Percentiles rank a stretch among this genome's conserved stretches.
Evolutionary conservation across 371 early-diverging fungal species (phyloP).

Genomic region (Rhizopus delemar): DNA sequence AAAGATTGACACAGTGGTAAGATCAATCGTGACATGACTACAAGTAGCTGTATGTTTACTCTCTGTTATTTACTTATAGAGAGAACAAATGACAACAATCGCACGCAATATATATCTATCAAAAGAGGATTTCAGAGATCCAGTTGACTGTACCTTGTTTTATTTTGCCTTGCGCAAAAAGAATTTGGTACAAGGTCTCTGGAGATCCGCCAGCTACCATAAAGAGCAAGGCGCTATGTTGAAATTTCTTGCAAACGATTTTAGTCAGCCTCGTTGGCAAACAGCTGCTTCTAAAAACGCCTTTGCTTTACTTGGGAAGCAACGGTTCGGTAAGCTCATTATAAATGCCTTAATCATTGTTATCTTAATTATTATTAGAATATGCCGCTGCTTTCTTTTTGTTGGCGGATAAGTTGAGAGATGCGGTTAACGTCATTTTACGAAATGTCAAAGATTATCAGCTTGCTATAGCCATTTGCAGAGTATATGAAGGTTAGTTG

Average conservation of each 20-base stretch:
- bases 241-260: slow-evolving; percentile 88
- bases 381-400: slow-evolving; percentile 96
- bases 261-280: slow-evolving; percentile 83
- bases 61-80: slow-evolving; percentile 28
- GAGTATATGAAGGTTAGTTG: slow-evolving; percentile 80
- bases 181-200: slow-evolving; percentile 82
- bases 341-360: slow-evolving; percentile 5
- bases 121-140: slow-evolving; percentile 76
- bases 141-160: slow-evolving; percentile 79
- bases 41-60: neutral
- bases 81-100: slow-evolving; percentile 76
- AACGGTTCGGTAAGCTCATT: slow-evolving; percentile 75
- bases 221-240: slow-evolving; percentile 88
- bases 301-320: slow-evolving; percentile 91
- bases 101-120: slow-evolving; percentile 86
- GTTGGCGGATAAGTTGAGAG: slow-evolving; percentile 80
- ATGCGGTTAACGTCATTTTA: slow-evolving; percentile 90
- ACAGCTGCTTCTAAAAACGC: slow-evolving; percentile 97
- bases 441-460: slow-evolving; percentile 89
- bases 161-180: slow-evolving; percentile 88
- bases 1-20: slow-evolving; percentile 73
- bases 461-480: slow-evolving; percentile 86
- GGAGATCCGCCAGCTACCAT: slow-evolving; percentile 83
- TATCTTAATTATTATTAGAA: slow-evolving; percentile 39
- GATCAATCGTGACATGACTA: slow-evolving; percentile 5